Evolutionary conservation across 805 yeast genomes (phyloP).

Genomic region (Zygosaccharomyces bisporus): DNA sequence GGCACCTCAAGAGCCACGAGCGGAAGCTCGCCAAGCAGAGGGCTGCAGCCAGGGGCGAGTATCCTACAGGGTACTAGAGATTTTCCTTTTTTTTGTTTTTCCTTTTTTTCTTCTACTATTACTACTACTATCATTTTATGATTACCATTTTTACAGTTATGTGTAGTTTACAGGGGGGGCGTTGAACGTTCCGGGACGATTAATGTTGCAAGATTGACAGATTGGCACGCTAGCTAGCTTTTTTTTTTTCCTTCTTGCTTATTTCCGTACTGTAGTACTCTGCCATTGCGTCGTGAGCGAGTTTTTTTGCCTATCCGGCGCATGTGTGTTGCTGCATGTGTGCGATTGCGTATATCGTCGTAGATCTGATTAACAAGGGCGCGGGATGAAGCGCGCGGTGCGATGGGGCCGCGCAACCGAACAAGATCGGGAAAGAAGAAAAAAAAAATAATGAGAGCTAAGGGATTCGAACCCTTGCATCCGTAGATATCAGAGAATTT

Average conservation of each 20-base stretch:
- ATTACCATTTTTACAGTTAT: too few species aligned
- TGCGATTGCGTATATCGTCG: background rate
- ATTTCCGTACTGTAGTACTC: too few species aligned
- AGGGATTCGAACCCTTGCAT: constrained; percentile 46
- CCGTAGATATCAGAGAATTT: constrained; percentile 43
- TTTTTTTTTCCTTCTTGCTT: too few species aligned
- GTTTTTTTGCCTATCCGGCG: background rate
- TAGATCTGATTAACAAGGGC: background rate
- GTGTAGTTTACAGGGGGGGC: background rate
- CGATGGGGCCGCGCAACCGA: too few species aligned
- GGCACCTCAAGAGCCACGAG: constrained; percentile 70
- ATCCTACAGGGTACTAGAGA: background rate
- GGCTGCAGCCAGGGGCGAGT: background rate
- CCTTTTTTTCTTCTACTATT: background rate
- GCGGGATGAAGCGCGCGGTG: background rate
- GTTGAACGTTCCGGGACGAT: background rate
- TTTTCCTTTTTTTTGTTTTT: background rate
- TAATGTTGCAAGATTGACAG: background rate
- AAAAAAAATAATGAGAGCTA: constrained; percentile 36
- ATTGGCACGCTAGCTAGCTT: background rate
- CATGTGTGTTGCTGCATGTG: background rate
- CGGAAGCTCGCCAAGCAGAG: constrained; percentile 25
- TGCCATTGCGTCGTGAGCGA: background rate
- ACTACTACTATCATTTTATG: too few species aligned
- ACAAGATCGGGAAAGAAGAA: too few species aligned